phyloP scores from a whole-genome alignment of 2,329 filamentous ascomycete species.

The Setomelanomma holmii region DNA sequence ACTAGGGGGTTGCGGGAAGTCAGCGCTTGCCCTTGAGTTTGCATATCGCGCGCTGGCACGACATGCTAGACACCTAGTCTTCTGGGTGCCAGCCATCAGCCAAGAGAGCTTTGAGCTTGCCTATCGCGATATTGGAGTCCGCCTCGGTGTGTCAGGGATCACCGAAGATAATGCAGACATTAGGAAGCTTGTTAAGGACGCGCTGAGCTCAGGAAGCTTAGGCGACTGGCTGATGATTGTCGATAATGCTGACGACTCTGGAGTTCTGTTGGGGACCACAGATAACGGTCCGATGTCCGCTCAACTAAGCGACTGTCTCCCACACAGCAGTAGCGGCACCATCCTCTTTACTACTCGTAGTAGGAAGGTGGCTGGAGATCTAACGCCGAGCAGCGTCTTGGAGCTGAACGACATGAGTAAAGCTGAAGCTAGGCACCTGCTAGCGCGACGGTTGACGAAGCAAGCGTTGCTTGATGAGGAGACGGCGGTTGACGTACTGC shows the following conservation, averaged over 20 bases:
- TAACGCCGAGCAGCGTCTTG: constrained; percentile 25
- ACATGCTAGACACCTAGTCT: constrained; percentile 19
- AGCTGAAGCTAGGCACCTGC: constrained; percentile 14
- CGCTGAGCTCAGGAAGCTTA: constrained; percentile 33
- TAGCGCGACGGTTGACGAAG: constrained; percentile 14
- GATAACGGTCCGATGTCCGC: neutral
- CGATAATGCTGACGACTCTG: constrained; percentile 54
- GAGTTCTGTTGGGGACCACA: constrained; percentile 33
- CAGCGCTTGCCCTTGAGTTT: constrained; percentile 39
- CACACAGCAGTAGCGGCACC: constrained; percentile 34
- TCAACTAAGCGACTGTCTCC: constrained; percentile 38
- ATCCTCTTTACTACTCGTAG: constrained; percentile 42
- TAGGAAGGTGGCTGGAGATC: constrained; percentile 18
- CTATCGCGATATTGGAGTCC: constrained; percentile 21
- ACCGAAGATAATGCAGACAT: constrained; percentile 45
- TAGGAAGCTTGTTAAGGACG: constrained; percentile 45
- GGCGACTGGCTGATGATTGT: constrained; percentile 53
- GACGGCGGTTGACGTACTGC: constrained; percentile 24
- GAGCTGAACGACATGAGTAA: constrained; percentile 27
- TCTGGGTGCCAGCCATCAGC: constrained; percentile 27
- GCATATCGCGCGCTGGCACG: constrained; percentile 47
- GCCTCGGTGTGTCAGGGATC: constrained; percentile 21
- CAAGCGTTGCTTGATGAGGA: constrained; percentile 16
- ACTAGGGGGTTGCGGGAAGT: constrained; percentile 25
- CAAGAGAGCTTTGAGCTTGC: constrained; percentile 33